Evolutionary conservation across 306 rosid species (phyloP), one percentile per base, ranked within the genome.

Genomic region (Sicyos edulis): DNA sequence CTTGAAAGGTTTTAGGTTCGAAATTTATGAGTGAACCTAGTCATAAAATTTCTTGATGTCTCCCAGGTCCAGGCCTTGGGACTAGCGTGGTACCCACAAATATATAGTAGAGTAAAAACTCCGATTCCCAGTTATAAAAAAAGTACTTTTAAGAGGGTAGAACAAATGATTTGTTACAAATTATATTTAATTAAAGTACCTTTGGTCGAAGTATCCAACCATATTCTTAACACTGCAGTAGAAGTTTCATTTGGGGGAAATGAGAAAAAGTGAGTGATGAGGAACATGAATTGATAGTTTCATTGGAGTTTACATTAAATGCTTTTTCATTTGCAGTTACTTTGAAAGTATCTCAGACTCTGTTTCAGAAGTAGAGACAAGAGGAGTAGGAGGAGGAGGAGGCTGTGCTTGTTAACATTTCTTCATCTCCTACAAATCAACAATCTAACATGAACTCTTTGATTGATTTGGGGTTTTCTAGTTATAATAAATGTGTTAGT

Each of bases 341-440:
- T 86, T 83, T 77, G 83, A 75, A 17, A 96, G 96, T 64, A 90
- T 92, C 6, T 83, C 96, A 20, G 93, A 90, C 75, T 73, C 91
- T 8, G 81, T 80, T 72, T 88, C 98, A 47, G 98, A 84, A 67
- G 64, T 74, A 44, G 96, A 92, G 40, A 90, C 70, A 42, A 47
- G 71, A 45, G 71, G 71, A 63, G 70, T 86, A 81, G 85, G 88
- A 74, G 80, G 87, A 34, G 40, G 40, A 34, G 40, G 40, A 29
- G 32, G 1, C 19, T 90, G 98, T 78, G 90, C 92, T 52, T 92
- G 98, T 78, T 92, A 75, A 83, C 56, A 71, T 67, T 53, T 45
- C 20, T 11, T 8, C 37, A 34, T 34, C 40, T 34, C 3, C 15
- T 42, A 12, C 49, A 37, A 53, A 47, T 54, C 55, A 59, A 76